A percentile compares a stretch with the other conserved stretches of the same genome.
Evolutionary conservation across 345 rosid species (phyloP).

Genomic region (Salix arbutifolia): DNA sequence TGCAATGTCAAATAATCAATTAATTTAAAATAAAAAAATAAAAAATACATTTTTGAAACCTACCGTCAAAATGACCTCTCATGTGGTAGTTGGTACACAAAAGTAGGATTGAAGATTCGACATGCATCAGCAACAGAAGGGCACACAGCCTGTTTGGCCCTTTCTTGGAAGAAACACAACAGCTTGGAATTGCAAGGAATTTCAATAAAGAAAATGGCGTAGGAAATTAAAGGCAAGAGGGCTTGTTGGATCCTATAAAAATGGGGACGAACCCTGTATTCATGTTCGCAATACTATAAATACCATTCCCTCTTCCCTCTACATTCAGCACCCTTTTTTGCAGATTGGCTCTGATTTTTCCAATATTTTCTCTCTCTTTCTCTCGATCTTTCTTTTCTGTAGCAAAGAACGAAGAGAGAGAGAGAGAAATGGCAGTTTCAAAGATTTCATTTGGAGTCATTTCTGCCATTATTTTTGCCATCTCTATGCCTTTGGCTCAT

Average conservation of each 20-base stretch:
- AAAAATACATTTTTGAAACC: no score
- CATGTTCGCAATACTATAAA: background rate
- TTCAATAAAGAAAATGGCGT: no score
- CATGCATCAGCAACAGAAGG: no score
- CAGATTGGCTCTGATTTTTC: background rate
- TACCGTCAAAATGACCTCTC: no score
- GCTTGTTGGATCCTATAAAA: background rate
- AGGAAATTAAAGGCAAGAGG: no score
- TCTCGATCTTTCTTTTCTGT: background rate
- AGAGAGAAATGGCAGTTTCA: background rate
- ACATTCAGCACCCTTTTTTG: background rate
- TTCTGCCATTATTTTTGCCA: background rate
- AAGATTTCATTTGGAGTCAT: background rate
- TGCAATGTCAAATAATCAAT: no score
- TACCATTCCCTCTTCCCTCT: background rate
- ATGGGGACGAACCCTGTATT: background rate
- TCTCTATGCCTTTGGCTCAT: constrained; percentile 7
- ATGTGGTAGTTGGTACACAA: no score
- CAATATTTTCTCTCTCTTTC: background rate
- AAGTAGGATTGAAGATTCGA: no score
- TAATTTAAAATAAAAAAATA: no score
- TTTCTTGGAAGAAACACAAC: no score
- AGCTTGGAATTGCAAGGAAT: no score
- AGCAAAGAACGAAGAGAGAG: background rate
- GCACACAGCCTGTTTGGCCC: no score